phyloP scores from a whole-genome alignment of 2,329 filamentous ascomycete species.

The Aspergillus tanneri region DNA sequence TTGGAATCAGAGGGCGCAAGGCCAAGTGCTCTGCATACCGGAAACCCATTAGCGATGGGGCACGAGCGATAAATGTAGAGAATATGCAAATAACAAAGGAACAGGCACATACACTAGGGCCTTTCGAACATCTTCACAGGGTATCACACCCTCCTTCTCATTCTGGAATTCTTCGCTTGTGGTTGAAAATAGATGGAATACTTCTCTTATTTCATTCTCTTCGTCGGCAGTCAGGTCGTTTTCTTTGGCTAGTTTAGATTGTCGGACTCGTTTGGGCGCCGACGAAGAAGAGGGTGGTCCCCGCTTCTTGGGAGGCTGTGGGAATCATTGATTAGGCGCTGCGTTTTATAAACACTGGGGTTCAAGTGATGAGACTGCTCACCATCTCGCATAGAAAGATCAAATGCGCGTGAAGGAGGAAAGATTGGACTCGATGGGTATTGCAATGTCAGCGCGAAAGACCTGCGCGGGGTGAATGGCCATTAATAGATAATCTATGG shows the following conservation, averaged over 20 bases:
- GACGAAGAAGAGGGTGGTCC: conserved; percentile 30
- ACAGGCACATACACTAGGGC: conserved; percentile 64
- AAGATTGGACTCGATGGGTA: not conserved
- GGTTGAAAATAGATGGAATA: conserved; percentile 74
- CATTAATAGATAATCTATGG: not conserved
- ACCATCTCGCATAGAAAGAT: not conserved
- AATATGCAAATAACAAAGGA: not conserved
- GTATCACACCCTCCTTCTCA: conserved; percentile 70
- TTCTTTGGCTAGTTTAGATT: conserved; percentile 88
- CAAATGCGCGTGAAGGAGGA: not conserved
- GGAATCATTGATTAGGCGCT: not conserved
- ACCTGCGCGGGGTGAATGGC: not conserved
- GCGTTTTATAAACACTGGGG: not conserved
- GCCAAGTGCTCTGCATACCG: conserved; percentile 68
- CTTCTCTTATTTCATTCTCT: conserved; percentile 87
- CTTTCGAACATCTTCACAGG: conserved; percentile 66
- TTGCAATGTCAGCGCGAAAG: not conserved
- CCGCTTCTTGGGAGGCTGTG: conserved; percentile 41
- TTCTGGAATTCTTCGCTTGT: conserved; percentile 61
- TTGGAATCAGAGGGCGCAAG: conserved; percentile 62
- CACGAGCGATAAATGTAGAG: not conserved
- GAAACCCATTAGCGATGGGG: too few relatives aligned
- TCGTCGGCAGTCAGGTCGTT: conserved; percentile 80
- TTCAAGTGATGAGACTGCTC: not conserved
- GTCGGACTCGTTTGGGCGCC: conserved; percentile 51